Percentiles rank a stretch among this genome's conserved stretches.
These are phyloP conservation scores for Amanita jacksonii DNA, from an alignment of 768 basidiomycete genomes.

Conservation along the genomic window DNA sequence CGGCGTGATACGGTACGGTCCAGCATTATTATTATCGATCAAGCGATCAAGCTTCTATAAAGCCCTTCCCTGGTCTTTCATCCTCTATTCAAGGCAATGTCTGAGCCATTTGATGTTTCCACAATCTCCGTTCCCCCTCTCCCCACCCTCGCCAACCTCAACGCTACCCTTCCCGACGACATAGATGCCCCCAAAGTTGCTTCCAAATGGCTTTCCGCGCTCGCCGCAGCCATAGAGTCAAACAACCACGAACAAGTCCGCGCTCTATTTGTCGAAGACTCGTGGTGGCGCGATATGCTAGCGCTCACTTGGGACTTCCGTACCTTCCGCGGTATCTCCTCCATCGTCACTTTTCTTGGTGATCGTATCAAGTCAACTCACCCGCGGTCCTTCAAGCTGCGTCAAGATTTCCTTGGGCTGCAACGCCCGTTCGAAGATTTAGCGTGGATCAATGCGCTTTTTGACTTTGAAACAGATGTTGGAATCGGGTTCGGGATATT, in stretches of 20 bases:
- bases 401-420: slow-evolving; percentile 21
- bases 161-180: slow-evolving; percentile 9
- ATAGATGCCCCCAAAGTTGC: slow-evolving; percentile 12
- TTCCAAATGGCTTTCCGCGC: slow-evolving; percentile 16
- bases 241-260: slow-evolving; percentile 14
- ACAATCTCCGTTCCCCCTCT: slow-evolving; percentile 7
- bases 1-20: too few relatives aligned
- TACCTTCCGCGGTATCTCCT: slow-evolving; percentile 38
- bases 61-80: too few relatives aligned
- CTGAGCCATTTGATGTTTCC: neutral
- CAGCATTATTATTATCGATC: too few relatives aligned
- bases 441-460: slow-evolving; percentile 36
- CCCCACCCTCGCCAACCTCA: slow-evolving; percentile 17
- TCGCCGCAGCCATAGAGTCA: slow-evolving; percentile 10
- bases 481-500: slow-evolving; percentile 34
- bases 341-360: slow-evolving; percentile 28
- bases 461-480: slow-evolving; percentile 34
- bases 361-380: slow-evolving; percentile 25
- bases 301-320: slow-evolving; percentile 37
- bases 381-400: slow-evolving; percentile 22
- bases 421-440: slow-evolving; percentile 29
- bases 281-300: slow-evolving; percentile 40
- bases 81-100: too few relatives aligned
- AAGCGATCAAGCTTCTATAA: too few relatives aligned
- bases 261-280: slow-evolving; percentile 23